phyloP scores from a whole-genome alignment of 305 asterid species.

The Fraxinus sp. region DNA sequence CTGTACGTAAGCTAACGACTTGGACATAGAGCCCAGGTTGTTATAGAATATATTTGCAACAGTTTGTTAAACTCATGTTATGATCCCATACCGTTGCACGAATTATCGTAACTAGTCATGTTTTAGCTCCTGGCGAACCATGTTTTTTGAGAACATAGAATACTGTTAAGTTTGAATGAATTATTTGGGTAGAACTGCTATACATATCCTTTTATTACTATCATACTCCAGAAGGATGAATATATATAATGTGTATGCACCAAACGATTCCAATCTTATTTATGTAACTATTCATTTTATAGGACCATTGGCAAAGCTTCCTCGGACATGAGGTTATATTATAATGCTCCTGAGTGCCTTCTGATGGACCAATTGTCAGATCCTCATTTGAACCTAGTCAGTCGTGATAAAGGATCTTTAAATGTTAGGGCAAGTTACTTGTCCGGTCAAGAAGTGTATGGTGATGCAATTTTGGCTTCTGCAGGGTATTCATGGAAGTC shows the following conservation, averaged over 20 bases:
- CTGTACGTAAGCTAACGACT: neutral
- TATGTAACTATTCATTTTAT: slow-evolving; percentile 24
- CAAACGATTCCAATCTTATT: neutral
- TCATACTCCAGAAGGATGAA: neutral
- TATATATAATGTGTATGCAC: neutral
- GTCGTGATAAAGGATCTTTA: slow-evolving; percentile 43
- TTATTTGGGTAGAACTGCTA: neutral
- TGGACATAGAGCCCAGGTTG: neutral
- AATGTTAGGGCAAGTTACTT: slow-evolving; percentile 78
- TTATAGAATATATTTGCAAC: neutral
- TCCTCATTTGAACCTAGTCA: slow-evolving; percentile 32
- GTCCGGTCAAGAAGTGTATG: slow-evolving; percentile 64
- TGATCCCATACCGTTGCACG: neutral
- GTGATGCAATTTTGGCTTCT: slow-evolving; percentile 89
- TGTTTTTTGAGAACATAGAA: neutral
- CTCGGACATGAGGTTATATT: slow-evolving; percentile 77
- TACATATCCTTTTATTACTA: neutral
- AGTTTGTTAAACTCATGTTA: neutral
- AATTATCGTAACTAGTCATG: neutral
- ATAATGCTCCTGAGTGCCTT: slow-evolving; percentile 46
- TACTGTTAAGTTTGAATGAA: neutral
- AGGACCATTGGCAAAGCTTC: slow-evolving; percentile 87
- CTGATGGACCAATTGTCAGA: slow-evolving; percentile 30
- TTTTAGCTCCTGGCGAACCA: neutral
- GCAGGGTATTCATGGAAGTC: slow-evolving; percentile 80